Evolutionary conservation across 345 rosid genomes (phyloP).

Genomic region (Brassica juncea): DNA sequence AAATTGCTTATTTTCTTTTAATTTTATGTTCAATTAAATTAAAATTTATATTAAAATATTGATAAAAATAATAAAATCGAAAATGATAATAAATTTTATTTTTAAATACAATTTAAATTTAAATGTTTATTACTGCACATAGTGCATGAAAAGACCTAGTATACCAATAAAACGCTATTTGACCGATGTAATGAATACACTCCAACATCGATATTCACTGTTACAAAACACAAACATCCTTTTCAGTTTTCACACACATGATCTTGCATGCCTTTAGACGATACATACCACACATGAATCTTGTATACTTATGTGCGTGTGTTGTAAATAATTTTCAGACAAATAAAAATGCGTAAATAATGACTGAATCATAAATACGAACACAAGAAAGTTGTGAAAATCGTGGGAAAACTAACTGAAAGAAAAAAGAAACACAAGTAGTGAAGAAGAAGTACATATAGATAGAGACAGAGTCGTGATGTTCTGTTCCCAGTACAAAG

Average conservation of each 20-base stretch:
- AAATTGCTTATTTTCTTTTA: too few species aligned
- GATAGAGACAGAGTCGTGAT: slow-evolving; percentile 22
- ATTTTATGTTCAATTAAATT: too few species aligned
- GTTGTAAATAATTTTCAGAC: not conserved
- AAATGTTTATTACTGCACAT: too few species aligned
- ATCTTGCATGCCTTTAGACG: not conserved
- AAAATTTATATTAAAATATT: too few species aligned
- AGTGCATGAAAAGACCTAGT: not conserved
- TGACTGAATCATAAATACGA: not conserved
- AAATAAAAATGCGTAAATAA: not conserved
- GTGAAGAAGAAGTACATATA: slow-evolving; percentile 16
- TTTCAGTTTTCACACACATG: not conserved
- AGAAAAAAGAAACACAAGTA: slow-evolving; percentile 3
- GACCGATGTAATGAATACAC: not conserved
- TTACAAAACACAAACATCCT: not conserved
- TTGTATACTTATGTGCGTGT: not conserved
- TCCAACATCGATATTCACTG: not conserved
- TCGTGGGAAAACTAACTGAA: slow-evolving; percentile 28
- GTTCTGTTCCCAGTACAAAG: slow-evolving; percentile 27
- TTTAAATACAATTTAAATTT: too few species aligned
- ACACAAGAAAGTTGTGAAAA: slow-evolving; percentile 27
- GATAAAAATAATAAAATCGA: too few species aligned
- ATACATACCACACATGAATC: not conserved
- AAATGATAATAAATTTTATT: too few species aligned
- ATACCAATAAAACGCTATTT: not conserved